A percentile compares a stretch with the other conserved stretches of the same genome.
These are phyloP conservation scores for Vinca major DNA, from an alignment of 305 asterid species.

Conservation along the genomic window DNA sequence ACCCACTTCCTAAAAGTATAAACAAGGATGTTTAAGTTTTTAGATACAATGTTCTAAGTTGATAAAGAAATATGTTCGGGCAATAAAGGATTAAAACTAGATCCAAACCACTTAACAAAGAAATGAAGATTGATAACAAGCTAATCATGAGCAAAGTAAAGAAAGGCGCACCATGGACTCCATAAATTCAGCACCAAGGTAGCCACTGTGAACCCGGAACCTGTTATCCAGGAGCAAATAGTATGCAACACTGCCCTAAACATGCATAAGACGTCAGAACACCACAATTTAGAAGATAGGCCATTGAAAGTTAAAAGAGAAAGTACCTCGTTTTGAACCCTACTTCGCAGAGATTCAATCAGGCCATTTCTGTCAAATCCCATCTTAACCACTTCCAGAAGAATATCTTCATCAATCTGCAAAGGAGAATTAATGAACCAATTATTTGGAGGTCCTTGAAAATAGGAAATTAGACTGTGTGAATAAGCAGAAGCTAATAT, in stretches of 20 bases:
- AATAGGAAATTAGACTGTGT: neutral
- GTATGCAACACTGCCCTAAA: conserved; percentile 93
- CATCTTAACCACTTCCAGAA: conserved; percentile 76
- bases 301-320: conserved; percentile 5
- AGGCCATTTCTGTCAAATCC: conserved; percentile 66
- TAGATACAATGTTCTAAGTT: neutral
- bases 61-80: neutral
- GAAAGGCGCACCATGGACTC: conserved; percentile 52
- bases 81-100: neutral
- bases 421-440: conserved; percentile 10
- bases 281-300: neutral
- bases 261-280: conserved; percentile 20
- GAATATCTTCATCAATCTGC: conserved; percentile 96
- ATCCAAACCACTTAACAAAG: neutral
- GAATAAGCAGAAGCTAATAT: neutral
- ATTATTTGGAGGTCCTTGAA: neutral
- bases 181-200: conserved; percentile 87
- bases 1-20: conserved; percentile 47
- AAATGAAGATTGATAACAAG: neutral
- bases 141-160: neutral
- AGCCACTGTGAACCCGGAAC: conserved; percentile 71
- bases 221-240: conserved; percentile 86
- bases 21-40: neutral
- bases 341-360: conserved; percentile 65
- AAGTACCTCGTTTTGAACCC: conserved; percentile 81